Percentiles rank a stretch among this genome's conserved stretches.
Evolutionary conservation across 164 flowering plant genomes (phyloP).

Genomic region (Kingdonia uniflora): DNA sequence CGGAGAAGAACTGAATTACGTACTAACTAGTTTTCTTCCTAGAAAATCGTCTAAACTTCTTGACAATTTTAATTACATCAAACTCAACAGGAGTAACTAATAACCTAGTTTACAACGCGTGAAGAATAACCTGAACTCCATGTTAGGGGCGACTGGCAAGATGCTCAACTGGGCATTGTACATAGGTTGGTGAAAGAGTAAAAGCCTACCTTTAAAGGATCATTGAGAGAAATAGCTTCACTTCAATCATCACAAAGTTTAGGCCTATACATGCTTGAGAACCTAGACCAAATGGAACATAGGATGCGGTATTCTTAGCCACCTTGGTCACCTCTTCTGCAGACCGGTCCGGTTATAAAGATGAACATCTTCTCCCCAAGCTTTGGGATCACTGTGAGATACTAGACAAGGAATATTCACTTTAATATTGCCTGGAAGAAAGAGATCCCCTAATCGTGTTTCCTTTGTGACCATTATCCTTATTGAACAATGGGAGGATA

Average conservation of each 20-base stretch:
- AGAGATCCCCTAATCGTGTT: constrained; percentile 17
- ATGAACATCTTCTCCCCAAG: constrained; percentile 45
- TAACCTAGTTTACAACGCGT: constrained; percentile 1
- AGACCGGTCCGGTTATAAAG: constrained; percentile 48
- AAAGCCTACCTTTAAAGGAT: constrained; percentile 28
- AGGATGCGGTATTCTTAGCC: constrained; percentile 16
- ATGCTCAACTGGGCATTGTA: background rate
- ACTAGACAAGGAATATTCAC: constrained; percentile 17
- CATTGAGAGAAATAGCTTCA: constrained; percentile 34
- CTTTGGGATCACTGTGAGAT: constrained; percentile 22
- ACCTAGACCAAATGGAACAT: constrained; percentile 33
- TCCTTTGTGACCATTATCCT: constrained; percentile 10
- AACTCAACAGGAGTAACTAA: too few relatives aligned
- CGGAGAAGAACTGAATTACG: too few relatives aligned
- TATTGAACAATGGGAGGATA: constrained; percentile 19
- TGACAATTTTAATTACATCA: too few relatives aligned
- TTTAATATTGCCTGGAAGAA: constrained; percentile 14
- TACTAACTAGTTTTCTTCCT: too few relatives aligned
- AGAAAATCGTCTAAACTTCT: too few relatives aligned
- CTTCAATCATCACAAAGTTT: constrained; percentile 23
- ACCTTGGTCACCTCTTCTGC: constrained; percentile 31
- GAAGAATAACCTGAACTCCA: too few relatives aligned
- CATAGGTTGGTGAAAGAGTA: constrained; percentile 19
- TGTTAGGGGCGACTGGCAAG: background rate
- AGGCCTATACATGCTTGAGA: constrained; percentile 32